Percentiles rank a stretch among this genome's conserved stretches.
phyloP scores from a whole-genome alignment of 2,329 filamentous ascomycete genomes.

The Gaeumannomyces tritici region DNA sequence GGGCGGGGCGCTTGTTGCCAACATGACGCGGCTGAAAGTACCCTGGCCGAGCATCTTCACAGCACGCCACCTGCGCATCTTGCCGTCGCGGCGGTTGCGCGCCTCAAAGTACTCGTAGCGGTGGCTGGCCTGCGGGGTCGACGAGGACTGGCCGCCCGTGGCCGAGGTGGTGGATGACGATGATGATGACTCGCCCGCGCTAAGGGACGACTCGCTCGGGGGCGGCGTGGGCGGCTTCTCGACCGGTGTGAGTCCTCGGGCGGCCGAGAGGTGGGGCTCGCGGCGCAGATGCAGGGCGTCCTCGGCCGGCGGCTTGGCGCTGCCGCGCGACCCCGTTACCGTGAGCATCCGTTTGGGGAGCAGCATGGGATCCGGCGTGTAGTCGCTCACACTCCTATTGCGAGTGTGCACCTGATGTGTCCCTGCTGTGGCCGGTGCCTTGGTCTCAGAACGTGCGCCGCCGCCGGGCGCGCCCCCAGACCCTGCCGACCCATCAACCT shows the following conservation, averaged over 20 bases:
- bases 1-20: conserved; percentile 70
- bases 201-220: conserved; percentile 60
- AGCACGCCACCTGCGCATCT: conserved; percentile 68
- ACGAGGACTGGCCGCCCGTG: conserved; percentile 11
- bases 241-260: conserved; percentile 61
- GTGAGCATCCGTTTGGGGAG: conserved; percentile 65
- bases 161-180: not conserved
- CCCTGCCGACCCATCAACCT: conserved; percentile 17
- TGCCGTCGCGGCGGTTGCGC: conserved; percentile 54
- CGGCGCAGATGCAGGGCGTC: conserved; percentile 45
- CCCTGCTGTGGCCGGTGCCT: not conserved
- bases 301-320: conserved; percentile 29
- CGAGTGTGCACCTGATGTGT: conserved; percentile 41
- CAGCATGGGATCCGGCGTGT: conserved; percentile 62
- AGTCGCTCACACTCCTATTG: conserved; percentile 84
- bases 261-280: conserved; percentile 71
- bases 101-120: conserved; percentile 60
- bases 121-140: conserved; percentile 25
- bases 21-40: conserved; percentile 88
- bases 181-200: conserved; percentile 28
- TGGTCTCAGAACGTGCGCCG: conserved; percentile 5
- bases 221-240: conserved; percentile 69
- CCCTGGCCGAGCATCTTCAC: conserved; percentile 79
- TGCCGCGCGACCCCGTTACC: conserved; percentile 49
- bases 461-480: conserved; percentile 8